Evolutionary conservation across 148 eudicot species (phyloP).

Genomic region (Cornus florida): DNA sequence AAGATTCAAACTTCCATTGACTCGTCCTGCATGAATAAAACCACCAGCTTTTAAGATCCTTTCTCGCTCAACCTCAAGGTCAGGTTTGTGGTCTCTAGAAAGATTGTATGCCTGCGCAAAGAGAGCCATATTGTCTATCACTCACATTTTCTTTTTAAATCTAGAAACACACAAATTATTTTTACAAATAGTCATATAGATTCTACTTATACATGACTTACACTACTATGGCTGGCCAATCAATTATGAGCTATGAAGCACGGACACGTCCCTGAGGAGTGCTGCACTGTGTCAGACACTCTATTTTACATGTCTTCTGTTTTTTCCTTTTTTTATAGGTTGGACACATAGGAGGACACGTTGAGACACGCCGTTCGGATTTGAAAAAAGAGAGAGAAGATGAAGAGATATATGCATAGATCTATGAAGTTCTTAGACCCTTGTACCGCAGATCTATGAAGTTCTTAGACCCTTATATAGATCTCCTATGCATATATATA

Average conservation of each 20-base stretch:
- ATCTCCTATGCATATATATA: too few relatives aligned
- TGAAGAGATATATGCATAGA: too few relatives aligned
- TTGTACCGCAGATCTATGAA: too few relatives aligned
- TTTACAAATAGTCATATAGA: neutral
- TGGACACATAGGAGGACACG: too few relatives aligned
- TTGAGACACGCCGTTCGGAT: too few relatives aligned
- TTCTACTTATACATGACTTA: neutral
- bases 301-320: too few relatives aligned
- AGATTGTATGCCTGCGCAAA: slow-evolving; percentile 86
- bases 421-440: too few relatives aligned
- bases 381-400: too few relatives aligned
- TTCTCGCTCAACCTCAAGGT: slow-evolving; percentile 84
- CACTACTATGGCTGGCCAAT: neutral
- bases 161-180: neutral
- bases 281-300: too few relatives aligned
- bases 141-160: neutral
- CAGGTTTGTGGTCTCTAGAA: slow-evolving; percentile 97
- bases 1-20: slow-evolving; percentile 95
- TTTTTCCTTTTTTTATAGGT: too few relatives aligned
- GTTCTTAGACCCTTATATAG: too few relatives aligned
- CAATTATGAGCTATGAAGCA: neutral
- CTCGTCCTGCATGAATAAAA: slow-evolving; percentile 91
- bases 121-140: slow-evolving; percentile 3
- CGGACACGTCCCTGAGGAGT: too few relatives aligned
- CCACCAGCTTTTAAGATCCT: slow-evolving; percentile 95